phyloP scores from a whole-genome alignment of 257 asterid species.

The Avicennia marina region DNA sequence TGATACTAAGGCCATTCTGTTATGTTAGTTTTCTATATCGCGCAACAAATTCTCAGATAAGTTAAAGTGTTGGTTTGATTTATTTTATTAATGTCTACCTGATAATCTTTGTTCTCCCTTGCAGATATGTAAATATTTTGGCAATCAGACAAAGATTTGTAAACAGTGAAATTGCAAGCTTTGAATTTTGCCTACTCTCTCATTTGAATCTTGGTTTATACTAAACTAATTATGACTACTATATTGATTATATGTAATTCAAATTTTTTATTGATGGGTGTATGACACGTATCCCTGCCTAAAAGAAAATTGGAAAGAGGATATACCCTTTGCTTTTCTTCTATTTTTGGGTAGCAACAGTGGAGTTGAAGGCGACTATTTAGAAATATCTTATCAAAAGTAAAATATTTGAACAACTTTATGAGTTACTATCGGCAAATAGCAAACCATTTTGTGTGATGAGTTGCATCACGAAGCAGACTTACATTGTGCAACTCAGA shows the following conservation, averaged over 20 bases:
- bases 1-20: conserved; percentile 5
- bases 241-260: not conserved
- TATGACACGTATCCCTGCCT: not conserved
- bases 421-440: not conserved
- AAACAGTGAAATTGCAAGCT: not conserved
- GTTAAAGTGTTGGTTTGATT: conserved; percentile 7
- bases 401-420: conserved; percentile 4
- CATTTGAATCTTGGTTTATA: not conserved
- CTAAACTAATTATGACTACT: not conserved
- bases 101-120: not conserved
- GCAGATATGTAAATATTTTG: not conserved
- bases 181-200: conserved; percentile 9
- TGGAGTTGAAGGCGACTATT: not conserved
- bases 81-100: not conserved
- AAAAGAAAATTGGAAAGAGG: not conserved
- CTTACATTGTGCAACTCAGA: not conserved
- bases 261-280: too few relatives aligned
- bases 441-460: conserved; percentile 12
- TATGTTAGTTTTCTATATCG: not conserved
- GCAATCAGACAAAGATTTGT: not conserved
- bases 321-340: not conserved
- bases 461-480: conserved; percentile 4
- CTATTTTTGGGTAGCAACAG: not conserved
- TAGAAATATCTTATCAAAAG: not conserved
- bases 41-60: not conserved